phyloP scores from a whole-genome alignment of 345 rosid species.

The Pistacia vera region DNA sequence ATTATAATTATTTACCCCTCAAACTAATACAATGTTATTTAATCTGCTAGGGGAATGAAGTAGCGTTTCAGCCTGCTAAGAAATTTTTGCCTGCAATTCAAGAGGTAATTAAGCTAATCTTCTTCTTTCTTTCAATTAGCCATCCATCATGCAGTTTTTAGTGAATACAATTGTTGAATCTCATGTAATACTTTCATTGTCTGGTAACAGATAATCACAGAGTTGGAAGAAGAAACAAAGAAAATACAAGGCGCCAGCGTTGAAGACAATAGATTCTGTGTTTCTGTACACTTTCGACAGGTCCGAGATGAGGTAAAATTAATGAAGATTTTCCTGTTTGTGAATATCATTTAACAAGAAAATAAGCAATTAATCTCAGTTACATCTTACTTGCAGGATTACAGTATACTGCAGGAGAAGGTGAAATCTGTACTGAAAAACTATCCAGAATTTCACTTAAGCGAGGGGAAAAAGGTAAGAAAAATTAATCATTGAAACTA shows the following conservation, averaged over 20 bases:
- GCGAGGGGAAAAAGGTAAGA: constrained; percentile 53
- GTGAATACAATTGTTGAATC: too few species aligned
- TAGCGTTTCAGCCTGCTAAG: constrained; percentile 43
- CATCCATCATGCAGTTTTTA: too few species aligned
- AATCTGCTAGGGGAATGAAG: constrained; percentile 30
- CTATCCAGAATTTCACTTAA: constrained; percentile 37
- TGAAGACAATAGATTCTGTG: constrained; percentile 47
- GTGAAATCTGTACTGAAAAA: constrained; percentile 40
- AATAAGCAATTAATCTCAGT: too few species aligned
- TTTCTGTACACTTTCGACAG: constrained; percentile 47
- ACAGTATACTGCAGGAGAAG: constrained; percentile 28
- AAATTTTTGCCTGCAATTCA: constrained; percentile 37
- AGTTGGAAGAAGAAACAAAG: constrained; percentile 29
- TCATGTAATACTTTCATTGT: not conserved
- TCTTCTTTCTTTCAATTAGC: not conserved
- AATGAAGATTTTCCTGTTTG: too few species aligned
- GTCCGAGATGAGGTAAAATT: constrained; percentile 26
- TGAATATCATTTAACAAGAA: too few species aligned
- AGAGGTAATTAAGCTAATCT: constrained; percentile 25
- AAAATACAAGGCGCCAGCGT: constrained; percentile 36
- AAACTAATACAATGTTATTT: not conserved
- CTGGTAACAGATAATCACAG: constrained; percentile 23
- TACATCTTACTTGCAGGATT: constrained; percentile 26
- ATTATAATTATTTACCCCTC: not conserved
- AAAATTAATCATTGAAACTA: not conserved